phyloP scores from a whole-genome alignment of 2,329 filamentous ascomycete genomes.

The Venturia carpophila region DNA sequence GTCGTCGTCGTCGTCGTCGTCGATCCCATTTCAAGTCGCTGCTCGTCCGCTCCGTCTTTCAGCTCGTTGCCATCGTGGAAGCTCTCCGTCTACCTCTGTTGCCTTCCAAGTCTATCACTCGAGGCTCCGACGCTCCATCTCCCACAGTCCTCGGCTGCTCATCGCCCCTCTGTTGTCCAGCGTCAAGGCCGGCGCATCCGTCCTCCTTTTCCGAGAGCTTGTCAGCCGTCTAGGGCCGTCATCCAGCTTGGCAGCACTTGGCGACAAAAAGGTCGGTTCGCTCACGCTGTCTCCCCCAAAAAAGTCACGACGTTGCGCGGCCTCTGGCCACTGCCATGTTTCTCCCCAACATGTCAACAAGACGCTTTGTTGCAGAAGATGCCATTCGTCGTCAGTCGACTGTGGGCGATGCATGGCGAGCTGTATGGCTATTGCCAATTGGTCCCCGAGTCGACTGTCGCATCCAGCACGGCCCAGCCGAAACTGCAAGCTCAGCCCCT shows the following conservation, averaged over 20 bases:
- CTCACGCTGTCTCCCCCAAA: neutral
- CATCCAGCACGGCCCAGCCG: neutral
- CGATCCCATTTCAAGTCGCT: neutral
- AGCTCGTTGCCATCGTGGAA: neutral
- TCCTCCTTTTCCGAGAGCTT: constrained; percentile 1
- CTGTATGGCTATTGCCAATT: neutral
- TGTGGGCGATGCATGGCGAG: neutral
- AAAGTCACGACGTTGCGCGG: neutral
- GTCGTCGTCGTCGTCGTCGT: too few relatives aligned
- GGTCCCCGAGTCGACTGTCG: neutral
- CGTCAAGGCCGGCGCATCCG: neutral
- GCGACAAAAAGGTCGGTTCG: neutral
- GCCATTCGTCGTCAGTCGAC: neutral
- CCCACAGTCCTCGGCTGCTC: neutral
- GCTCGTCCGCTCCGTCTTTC: neutral
- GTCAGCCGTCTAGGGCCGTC: neutral
- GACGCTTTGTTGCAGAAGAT: neutral
- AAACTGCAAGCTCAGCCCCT: constrained; percentile 10
- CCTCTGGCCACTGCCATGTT: neutral
- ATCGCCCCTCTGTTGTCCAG: neutral
- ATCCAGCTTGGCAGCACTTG: constrained; percentile 10
- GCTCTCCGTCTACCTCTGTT: neutral
- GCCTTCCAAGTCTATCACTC: too few relatives aligned
- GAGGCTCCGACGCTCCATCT: too few relatives aligned
- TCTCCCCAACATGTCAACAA: too few relatives aligned